These are phyloP conservation scores for Furcasterigmium furcatum DNA, from an alignment of 2,329 filamentous ascomycete species.

Conservation along the genomic window DNA sequence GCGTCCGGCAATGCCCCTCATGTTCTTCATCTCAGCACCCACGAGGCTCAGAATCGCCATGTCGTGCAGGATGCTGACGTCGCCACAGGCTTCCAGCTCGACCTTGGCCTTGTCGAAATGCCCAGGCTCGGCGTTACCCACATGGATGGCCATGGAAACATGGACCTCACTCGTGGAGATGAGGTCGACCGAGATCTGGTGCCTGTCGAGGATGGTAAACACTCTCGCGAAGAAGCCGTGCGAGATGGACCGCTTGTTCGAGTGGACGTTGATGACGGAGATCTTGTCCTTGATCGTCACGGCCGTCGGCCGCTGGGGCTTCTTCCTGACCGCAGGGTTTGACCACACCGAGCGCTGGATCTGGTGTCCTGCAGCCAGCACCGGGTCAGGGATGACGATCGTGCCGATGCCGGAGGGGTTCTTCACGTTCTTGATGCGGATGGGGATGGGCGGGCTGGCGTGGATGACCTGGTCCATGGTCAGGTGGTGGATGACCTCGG, in stretches of 20 bases:
- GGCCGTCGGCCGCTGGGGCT: constrained; percentile 75
- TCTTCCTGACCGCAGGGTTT: constrained; percentile 40
- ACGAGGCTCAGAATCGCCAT: constrained; percentile 97
- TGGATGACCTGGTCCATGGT: constrained; percentile 97
- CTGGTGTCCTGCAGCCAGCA: constrained; percentile 52
- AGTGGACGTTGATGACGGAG: constrained; percentile 95
- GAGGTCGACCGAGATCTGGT: constrained; percentile 87
- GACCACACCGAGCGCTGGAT: constrained; percentile 49
- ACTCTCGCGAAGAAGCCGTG: constrained; percentile 95
- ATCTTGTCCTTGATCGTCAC: constrained; percentile 98
- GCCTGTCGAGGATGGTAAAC: constrained; percentile 84
- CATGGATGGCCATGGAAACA: constrained; percentile 94
- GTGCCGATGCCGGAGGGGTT: constrained; percentile 78
- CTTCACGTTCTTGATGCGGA: constrained; percentile 90
- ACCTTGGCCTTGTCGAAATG: constrained; percentile 65
- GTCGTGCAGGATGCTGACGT: constrained; percentile 83
- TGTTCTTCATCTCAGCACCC: constrained; percentile 95
- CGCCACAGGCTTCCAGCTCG: constrained; percentile 76
- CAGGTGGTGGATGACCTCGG: constrained; percentile 96
- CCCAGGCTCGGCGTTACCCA: constrained; percentile 61
- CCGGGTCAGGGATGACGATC: constrained; percentile 74
- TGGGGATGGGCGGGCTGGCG: constrained; percentile 73
- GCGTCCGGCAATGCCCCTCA: constrained; percentile 86
- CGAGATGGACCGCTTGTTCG: constrained; percentile 92
- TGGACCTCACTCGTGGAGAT: constrained; percentile 97